Base-by-base conservation (phyloP, 2,329 filamentous ascomycete genomes). In the Bisporella sp. region DNA sequence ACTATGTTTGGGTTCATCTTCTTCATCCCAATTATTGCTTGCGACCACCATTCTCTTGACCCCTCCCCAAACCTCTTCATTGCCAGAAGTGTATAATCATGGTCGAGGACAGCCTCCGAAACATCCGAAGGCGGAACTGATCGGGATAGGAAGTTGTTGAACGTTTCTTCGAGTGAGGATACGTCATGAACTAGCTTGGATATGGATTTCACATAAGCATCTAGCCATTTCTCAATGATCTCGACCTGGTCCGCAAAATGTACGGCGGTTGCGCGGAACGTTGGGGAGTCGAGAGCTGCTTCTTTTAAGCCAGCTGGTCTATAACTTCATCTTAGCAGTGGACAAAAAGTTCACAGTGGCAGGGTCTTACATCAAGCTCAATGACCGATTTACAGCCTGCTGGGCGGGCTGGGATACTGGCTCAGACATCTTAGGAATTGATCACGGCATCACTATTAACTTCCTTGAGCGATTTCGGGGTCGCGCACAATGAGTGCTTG, bases 241-340 rank as follows among this genome's bases (percentile, higher is more conserved):
- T 97, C 93, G 62, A 96, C 81, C 72, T 99, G 92, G 58, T 97
- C 93, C 56, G 82, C 79, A 65, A 96, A 96, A 71, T 96, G 89
- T 44, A 86, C 73, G 41, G 89, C 81, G 28, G 88, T 88, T 44
- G 91, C 89, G 57, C 93, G 89, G 68, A 97, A 97, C 35, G 91
- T 95, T 30, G 93, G 93, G 39, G 91, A 96, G 71, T 99, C 93
- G 72, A 97, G 86, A 21, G 90, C 87, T 46, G 93, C 93, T 78
- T 99, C 93, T 71, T 92, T 93, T 60, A 97, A 78, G 28, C 42
- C 30, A 7, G 13, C 29, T 8, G 12, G 41, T 9, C 13, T 30
- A 44, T 31, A 32, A 32, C 32, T 21, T 33, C 6, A 39, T 37
- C n/a, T 9, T 3, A 42, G 13, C 9, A 11, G 3, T 39, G 35